Evolutionary conservation across 768 basidiomycete genomes (phyloP), one percentile per base, ranked within the genome.

Genomic region (Phaeotremella fagi): DNA sequence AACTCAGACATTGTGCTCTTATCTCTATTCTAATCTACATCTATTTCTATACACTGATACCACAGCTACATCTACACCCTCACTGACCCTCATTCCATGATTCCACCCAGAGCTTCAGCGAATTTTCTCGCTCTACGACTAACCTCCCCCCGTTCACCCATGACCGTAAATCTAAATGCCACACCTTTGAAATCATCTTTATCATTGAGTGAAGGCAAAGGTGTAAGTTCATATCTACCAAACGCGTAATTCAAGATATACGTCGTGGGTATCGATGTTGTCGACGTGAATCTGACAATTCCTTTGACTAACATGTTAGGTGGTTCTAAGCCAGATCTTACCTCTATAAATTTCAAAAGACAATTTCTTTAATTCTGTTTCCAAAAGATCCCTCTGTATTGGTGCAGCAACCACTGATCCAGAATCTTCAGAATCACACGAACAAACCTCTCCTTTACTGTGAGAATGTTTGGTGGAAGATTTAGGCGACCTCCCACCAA

Each of bases 61-160:
- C n/a, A n/a, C n/a, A n/a, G n/a, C n/a, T n/a, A n/a, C n/a, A n/a
- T n/a, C n/a, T n/a, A n/a, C n/a, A n/a, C n/a, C n/a, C n/a, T n/a
- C n/a, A n/a, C n/a, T n/a, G n/a, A n/a, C n/a, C 33, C 33, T n/a
- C n/a, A 46, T 25, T 51, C 50, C 2, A 49, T 15, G 24, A 52
- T 18, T 14, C 57, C 75, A 3, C 58, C 64, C 4, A 77, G 41
- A 4, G 49, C 62, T 24, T 61, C 64, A 46, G 84, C 80, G 29
- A 95, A 79, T 61, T 71, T 79, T 52, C 75, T 75, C 35, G 83
- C 80, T 27, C 82, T 77, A 54, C 81, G 73, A 60, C 77, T 80
- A 45, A 89, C 83, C 72, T 90, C 88, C 12, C 89, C 90, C 38
- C 85, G 78, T 69, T 87, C 86, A 7, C 91, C 91, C 92, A 97